phyloP scores from a whole-genome alignment of 495 filamentous ascomycete genomes.

The Neurospora sp. region DNA sequence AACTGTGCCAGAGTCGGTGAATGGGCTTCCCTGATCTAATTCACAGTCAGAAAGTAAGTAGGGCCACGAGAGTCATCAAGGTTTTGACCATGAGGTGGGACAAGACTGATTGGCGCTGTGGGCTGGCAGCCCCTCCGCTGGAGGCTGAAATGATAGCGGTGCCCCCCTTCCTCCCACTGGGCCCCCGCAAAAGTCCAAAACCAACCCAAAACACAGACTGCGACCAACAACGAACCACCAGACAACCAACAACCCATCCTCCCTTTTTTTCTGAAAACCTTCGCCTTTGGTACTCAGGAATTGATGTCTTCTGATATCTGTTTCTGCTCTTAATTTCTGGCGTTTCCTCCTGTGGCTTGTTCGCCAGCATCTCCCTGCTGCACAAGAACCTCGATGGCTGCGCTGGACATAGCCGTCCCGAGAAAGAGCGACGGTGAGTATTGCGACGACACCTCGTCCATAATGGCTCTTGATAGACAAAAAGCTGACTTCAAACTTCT shows the following conservation, averaged over 20 bases:
- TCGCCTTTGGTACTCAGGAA: neutral
- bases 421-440: neutral
- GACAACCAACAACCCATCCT: neutral
- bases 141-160: neutral
- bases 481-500: fast-evolving
- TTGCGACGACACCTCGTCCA: neutral
- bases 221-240: neutral
- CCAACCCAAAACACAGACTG: neutral
- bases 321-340: neutral
- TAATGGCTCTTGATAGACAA: fast-evolving
- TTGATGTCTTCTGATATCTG: neutral
- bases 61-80: neutral
- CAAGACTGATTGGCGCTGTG: neutral
- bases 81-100: neutral
- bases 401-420: neutral
- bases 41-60: neutral
- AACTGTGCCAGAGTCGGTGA: neutral
- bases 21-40: neutral
- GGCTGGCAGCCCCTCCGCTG: neutral
- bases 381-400: neutral
- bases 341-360: neutral
- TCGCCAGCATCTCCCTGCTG: neutral
- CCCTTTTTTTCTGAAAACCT: too few species aligned
- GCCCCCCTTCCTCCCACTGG: neutral
- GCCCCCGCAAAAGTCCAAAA: neutral